These are phyloP conservation scores for Oryza rufipogon DNA, from an alignment of 176 grass and related monocot genomes.

Conservation along the genomic window DNA sequence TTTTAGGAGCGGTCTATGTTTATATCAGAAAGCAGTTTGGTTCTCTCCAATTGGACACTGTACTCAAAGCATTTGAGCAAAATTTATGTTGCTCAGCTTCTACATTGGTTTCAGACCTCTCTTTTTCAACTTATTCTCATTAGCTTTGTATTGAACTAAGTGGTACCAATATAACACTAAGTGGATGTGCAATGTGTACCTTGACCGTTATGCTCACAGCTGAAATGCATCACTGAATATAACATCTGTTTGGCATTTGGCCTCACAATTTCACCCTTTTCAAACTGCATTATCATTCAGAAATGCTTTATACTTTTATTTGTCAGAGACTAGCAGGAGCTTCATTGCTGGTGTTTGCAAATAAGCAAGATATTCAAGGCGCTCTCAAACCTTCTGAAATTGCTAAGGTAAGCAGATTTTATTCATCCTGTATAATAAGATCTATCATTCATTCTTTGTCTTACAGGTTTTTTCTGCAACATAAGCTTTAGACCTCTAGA, in stretches of 20 bases:
- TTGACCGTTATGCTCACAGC: not conserved
- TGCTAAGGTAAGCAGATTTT: slow-evolving; percentile 68
- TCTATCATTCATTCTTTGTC: not conserved
- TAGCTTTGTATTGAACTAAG: not conserved
- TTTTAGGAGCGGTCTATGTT: not conserved
- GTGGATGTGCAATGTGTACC: not conserved
- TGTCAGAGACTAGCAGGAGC: slow-evolving; percentile 80
- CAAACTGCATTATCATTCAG: not conserved
- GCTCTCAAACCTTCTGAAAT: slow-evolving; percentile 86
- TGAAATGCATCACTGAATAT: slow-evolving; percentile 3
- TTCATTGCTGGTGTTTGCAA: slow-evolving; percentile 94
- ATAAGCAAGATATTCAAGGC: slow-evolving; percentile 98
- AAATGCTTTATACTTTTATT: slow-evolving; percentile 19
- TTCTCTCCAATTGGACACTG: not conserved
- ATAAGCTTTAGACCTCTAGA: not conserved
- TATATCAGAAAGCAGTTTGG: not conserved
- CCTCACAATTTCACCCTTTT: not conserved
- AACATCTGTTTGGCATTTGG: not conserved
- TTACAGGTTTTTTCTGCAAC: slow-evolving; percentile 6
- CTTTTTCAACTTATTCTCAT: not conserved
- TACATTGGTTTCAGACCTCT: not conserved
- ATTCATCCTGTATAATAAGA: slow-evolving; percentile 3
- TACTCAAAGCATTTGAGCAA: not conserved
- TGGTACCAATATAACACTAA: not conserved
- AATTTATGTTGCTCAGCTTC: not conserved